A percentile compares a stretch with the other conserved stretches of the same genome.
Conservation (phyloP, 1,284 basidiomycete species). For the Tilletia indica region DNA sequence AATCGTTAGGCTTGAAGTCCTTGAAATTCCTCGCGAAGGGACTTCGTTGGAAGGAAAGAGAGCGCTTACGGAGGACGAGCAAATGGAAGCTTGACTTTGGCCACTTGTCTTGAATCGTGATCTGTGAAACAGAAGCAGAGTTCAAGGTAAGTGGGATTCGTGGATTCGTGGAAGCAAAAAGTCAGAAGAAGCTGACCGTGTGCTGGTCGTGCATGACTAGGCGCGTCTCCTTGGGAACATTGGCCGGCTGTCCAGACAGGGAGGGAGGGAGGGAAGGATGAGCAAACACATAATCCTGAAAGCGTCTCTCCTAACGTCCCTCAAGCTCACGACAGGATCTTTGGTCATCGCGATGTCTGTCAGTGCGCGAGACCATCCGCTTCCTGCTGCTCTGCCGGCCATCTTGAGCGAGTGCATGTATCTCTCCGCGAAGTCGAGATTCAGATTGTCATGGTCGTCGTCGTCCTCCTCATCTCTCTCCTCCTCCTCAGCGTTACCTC, state of each 20-base stretch:
- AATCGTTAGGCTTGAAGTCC: constrained; percentile 25
- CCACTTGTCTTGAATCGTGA: constrained; percentile 14
- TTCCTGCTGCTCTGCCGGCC: constrained; percentile 4
- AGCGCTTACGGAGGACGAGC: constrained; percentile 8
- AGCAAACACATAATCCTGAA: neutral
- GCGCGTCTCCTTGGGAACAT: no score
- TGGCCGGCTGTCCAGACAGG: neutral
- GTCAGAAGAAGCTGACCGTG: neutral
- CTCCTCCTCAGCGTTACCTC: neutral
- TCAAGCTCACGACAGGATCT: neutral
- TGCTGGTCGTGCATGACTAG: no score
- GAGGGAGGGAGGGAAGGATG: neutral
- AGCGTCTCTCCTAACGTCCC: no score
- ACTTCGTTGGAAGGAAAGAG: neutral
- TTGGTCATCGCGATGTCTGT: constrained; percentile 8
- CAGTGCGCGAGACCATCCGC: constrained; percentile 1
- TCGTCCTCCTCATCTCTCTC: neutral
- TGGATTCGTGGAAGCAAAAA: neutral
- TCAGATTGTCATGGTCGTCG: neutral
- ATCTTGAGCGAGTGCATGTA: neutral
- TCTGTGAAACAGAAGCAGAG: neutral
- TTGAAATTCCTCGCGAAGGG: neutral
- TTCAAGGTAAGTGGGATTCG: no score
- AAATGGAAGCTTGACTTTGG: constrained; percentile 20
- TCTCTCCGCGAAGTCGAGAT: neutral